A percentile compares a stretch with the other conserved stretches of the same genome.
Conservation (phyloP, 306 rosid genomes). For the Quercus dentata region DNA sequence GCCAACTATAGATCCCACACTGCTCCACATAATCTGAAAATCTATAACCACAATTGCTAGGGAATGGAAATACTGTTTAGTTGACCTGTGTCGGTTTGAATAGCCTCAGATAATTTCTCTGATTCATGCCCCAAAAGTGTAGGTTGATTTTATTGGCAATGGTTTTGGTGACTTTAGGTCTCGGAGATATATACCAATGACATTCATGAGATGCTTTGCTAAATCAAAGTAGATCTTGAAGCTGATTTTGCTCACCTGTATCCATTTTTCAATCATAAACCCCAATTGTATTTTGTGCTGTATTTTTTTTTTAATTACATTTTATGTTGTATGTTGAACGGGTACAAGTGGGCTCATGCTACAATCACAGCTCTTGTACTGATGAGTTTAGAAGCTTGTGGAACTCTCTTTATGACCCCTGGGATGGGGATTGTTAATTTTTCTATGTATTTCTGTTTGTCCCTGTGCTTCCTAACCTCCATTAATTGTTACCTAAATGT, state of each 20-base stretch:
- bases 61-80: no score
- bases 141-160: neutral
- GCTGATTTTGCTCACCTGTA: neutral
- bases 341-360: constrained; percentile 90
- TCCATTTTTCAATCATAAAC: neutral
- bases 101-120: neutral
- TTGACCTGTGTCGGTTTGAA: no score
- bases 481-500: constrained; percentile 1
- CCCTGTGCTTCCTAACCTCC: neutral
- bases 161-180: neutral
- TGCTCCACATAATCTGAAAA: no score
- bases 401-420: constrained; percentile 82
- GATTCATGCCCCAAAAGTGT: neutral
- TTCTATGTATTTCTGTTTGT: neutral
- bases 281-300: neutral
- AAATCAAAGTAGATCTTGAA: neutral
- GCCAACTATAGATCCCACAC: no score
- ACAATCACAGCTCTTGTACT: constrained; percentile 69
- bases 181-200: neutral
- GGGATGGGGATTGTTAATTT: constrained; percentile 76
- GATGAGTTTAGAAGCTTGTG: constrained; percentile 91
- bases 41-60: no score
- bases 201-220: neutral
- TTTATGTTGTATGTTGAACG: constrained; percentile 20
- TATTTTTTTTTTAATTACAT: neutral